Evolutionary conservation across 2,329 filamentous ascomycete species (phyloP).

Genomic region (Calonectria pseudoturangicola): DNA sequence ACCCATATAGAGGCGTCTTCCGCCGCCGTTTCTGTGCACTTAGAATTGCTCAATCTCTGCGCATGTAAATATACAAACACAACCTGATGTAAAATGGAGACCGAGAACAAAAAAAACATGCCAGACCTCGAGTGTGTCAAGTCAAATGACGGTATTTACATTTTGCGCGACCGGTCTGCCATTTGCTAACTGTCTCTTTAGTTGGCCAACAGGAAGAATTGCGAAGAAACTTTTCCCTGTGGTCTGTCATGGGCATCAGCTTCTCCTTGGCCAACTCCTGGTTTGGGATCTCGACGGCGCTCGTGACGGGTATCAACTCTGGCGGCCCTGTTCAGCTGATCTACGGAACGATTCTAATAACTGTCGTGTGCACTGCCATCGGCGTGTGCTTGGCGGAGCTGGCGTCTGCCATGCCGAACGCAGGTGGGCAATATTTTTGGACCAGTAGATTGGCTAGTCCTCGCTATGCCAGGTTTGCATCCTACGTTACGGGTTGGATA

Average conservation of each 20-base stretch:
- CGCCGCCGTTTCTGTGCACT: background rate
- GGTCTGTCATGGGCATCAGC: slow-evolving; percentile 38
- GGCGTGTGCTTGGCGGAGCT: slow-evolving; percentile 29
- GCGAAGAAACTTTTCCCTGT: slow-evolving; percentile 39
- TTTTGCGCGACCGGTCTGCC: background rate
- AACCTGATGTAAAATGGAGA: background rate
- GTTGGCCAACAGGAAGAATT: slow-evolving; percentile 31
- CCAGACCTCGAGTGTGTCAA: slow-evolving; percentile 21
- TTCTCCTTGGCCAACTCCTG: slow-evolving; percentile 41
- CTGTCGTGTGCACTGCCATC: slow-evolving; percentile 14
- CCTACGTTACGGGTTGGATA: slow-evolving; percentile 30
- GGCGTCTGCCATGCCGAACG: slow-evolving; percentile 29
- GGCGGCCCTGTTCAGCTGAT: slow-evolving; percentile 31
- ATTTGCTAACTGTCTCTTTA: background rate
- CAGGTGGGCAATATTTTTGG: slow-evolving; percentile 34
- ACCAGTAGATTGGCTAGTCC: slow-evolving; percentile 8
- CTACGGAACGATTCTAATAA: slow-evolving; percentile 28
- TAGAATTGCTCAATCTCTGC: background rate
- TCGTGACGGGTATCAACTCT: slow-evolving; percentile 37
- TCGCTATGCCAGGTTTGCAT: slow-evolving; percentile 16
- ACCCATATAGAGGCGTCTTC: slow-evolving; percentile 6
- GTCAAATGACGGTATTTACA: slow-evolving; percentile 20
- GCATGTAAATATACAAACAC: background rate
- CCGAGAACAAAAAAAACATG: background rate
- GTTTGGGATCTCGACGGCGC: slow-evolving; percentile 36